Base-by-base conservation (phyloP, 1,284 basidiomycete genomes). In the Melampsora larici-populina region DNA sequence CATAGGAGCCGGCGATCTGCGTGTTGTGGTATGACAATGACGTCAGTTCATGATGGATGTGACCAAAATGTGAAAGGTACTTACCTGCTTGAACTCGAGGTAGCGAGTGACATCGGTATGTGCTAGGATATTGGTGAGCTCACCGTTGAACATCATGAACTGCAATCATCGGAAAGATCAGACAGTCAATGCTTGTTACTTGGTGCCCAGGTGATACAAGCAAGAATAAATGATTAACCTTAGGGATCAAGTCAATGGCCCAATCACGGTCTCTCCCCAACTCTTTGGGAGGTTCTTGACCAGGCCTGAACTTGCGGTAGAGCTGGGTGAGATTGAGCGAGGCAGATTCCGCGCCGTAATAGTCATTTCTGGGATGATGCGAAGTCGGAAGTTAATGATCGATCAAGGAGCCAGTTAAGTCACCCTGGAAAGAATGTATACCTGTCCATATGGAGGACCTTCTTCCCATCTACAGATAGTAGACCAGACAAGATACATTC, bases 51-150 rank as follows among this genome's bases (percentile, higher is more conserved):
- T 49, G 33, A 67, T 21, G 18, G 13, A 55, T 55, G 51, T 36
- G 5, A 46, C n/a, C 13, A 40, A 55, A 18, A 29, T 74, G 7
- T n/a, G 48, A 55, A 55, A 31, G 13, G 64, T 40, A 68, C 68
- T 36, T 60, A 70, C 75, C 87, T 98, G 96, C 88, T 99, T 99
- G 88, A 99, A 99, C 85, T 99, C 97, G 83, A 99, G 91, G 86
- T 99, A 99, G 79, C 95, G 91, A 48, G 93, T 97, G 80, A 99
- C 97, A 84, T 99, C 95, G 81, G 97, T 99, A 87, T 99, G 96
- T 66, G 99, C 95, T 80, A 99, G 91, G 85, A 99, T 99, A 85
- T 92, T 92, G 78, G 95, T 97, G 83, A 99, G 90, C 85, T 98
- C 96, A 79, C 97, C 97, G 33, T 94, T 96, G 49, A 97, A 92